Evolutionary conservation across 2,329 filamentous ascomycete species (phyloP).

Genomic region (Shiraia sp.): DNA sequence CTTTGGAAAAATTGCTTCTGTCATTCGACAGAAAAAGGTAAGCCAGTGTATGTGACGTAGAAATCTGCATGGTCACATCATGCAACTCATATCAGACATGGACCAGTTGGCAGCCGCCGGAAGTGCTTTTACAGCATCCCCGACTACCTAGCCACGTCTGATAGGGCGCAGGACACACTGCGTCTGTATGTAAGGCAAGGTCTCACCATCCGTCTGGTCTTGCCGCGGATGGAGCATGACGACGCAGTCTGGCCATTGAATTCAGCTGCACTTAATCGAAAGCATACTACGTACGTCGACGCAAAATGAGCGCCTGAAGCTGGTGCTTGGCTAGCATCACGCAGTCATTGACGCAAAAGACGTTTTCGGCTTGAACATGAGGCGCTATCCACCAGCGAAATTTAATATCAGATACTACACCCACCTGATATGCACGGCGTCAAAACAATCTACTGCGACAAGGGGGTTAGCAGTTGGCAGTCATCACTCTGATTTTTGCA

Average conservation of each 20-base stretch:
- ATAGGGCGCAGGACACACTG: conserved; percentile 15
- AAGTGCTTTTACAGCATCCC: conserved; percentile 13
- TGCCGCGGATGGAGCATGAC: conserved; percentile 14
- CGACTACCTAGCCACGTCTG: conserved; percentile 9
- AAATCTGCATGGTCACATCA: conserved; percentile 16
- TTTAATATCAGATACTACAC: no score
- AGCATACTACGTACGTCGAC: no score
- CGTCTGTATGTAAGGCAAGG: conserved; percentile 14
- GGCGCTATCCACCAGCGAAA: no score
- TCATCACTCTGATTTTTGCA: conserved; percentile 12
- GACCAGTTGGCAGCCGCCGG: conserved; percentile 21
- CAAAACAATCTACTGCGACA: no score
- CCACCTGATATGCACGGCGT: no score
- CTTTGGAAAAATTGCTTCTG: conserved; percentile 1
- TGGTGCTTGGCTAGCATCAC: conserved; percentile 1
- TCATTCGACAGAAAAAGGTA: not conserved
- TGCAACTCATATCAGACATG: conserved; percentile 4
- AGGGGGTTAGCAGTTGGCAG: conserved; percentile 4
- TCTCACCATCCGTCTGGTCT: conserved; percentile 14
- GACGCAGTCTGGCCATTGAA: conserved; percentile 3
- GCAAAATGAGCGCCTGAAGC: not conserved
- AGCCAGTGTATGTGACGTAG: conserved; percentile 22
- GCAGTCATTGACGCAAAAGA: not conserved
- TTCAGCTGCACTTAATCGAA: not conserved
- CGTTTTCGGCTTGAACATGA: not conserved